These are phyloP conservation scores for Schizophyllum commune DNA, from an alignment of 1,284 basidiomycete species.

Conservation along the genomic window DNA sequence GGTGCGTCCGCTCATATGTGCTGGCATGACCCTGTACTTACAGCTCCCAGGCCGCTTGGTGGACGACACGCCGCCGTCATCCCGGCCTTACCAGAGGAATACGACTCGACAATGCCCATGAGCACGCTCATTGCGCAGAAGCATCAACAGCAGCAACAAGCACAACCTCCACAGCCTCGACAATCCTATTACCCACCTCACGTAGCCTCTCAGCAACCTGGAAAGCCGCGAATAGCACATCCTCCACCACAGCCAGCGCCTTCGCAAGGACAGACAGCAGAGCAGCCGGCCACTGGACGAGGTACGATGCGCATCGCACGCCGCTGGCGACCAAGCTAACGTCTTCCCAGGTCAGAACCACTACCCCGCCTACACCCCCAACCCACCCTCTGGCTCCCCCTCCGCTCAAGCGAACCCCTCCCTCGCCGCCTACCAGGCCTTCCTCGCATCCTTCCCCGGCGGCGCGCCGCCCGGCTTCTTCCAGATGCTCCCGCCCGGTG, in stretches of 20 bases:
- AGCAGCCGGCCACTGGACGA: not conserved
- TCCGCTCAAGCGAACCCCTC: not conserved
- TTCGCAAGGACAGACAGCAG: not conserved
- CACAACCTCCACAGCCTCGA: not conserved
- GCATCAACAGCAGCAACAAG: not conserved
- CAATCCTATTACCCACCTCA: conserved; percentile 10
- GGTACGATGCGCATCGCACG: not conserved
- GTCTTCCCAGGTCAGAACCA: not conserved
- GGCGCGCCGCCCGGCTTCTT: not conserved
- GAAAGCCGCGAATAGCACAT: not conserved
- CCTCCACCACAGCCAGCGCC: not conserved
- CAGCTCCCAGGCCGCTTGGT: conserved; percentile 48
- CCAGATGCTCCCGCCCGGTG: not conserved
- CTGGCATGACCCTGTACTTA: conserved; percentile 11
- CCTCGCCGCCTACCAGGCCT: not conserved
- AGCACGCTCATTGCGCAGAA: conserved; percentile 31
- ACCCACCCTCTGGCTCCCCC: not conserved
- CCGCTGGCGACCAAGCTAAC: not conserved
- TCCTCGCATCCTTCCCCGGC: not conserved
- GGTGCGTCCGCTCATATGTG: conserved; percentile 38
- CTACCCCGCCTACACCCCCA: not conserved
- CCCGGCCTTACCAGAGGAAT: conserved; percentile 66
- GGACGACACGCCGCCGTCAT: conserved; percentile 72
- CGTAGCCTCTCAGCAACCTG: not conserved
- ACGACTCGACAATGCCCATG: conserved; percentile 40